These are phyloP conservation scores for Abelmoschus esculentus DNA, from an alignment of 345 rosid species.

Conservation along the genomic window DNA sequence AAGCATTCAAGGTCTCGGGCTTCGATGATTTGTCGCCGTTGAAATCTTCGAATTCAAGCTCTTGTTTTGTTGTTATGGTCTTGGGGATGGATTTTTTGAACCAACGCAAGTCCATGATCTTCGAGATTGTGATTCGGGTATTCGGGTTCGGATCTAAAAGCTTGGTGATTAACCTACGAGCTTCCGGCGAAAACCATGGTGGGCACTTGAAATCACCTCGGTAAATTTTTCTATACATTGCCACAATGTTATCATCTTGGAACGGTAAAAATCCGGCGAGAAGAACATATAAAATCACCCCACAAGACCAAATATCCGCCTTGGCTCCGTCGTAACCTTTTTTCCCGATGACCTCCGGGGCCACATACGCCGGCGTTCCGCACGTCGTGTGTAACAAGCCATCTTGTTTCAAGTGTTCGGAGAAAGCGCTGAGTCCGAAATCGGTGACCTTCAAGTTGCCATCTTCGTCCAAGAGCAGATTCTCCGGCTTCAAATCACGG, in stretches of 20 bases:
- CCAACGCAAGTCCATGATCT: slow-evolving; percentile 76
- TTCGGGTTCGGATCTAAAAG: slow-evolving; percentile 81
- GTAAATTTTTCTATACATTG: slow-evolving; percentile 79
- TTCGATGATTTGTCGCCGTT: slow-evolving; percentile 24
- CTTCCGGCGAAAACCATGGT: slow-evolving; percentile 77
- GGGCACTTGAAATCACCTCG: slow-evolving; percentile 91
- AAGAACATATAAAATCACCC: slow-evolving; percentile 81
- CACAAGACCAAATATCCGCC: slow-evolving; percentile 95
- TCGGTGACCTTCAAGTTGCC: slow-evolving; percentile 85
- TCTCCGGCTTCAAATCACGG: slow-evolving; percentile 89
- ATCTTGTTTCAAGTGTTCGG: slow-evolving; percentile 73
- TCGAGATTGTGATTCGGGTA: slow-evolving; percentile 40
- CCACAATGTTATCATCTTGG: slow-evolving; percentile 72
- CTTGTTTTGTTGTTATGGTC: slow-evolving; percentile 19
- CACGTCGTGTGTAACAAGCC: slow-evolving; percentile 79
- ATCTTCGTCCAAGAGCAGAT: slow-evolving; percentile 65
- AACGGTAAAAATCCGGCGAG: slow-evolving; percentile 87
- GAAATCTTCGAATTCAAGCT: slow-evolving; percentile 27
- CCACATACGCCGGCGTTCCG: slow-evolving; percentile 90
- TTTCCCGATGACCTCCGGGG: slow-evolving; percentile 80
- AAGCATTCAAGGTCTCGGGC: slow-evolving; percentile 69
- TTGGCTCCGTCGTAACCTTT: slow-evolving; percentile 90
- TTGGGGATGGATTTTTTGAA: slow-evolving; percentile 47
- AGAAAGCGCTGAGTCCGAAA: slow-evolving; percentile 78
- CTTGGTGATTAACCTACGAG: slow-evolving; percentile 58